Conservation (phyloP, 192 early-diverging fungal genomes). For the Gryganskiella cystojenkinii region DNA sequence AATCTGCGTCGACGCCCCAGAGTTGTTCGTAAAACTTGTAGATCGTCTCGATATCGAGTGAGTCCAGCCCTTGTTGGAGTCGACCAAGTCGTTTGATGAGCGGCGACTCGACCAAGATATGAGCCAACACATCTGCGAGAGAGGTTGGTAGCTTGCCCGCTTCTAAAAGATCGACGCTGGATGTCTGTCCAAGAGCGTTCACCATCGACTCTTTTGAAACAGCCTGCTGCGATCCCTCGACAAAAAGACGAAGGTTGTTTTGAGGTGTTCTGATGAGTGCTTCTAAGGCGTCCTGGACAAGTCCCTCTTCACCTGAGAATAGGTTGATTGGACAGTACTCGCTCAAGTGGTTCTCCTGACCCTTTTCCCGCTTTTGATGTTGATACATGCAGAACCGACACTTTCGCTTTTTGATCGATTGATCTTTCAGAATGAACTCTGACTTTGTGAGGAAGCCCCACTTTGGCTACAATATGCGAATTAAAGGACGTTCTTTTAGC, state of each 20-base stretch:
- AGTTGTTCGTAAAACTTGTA: constrained; percentile 27
- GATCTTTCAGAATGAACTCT: constrained; percentile 33
- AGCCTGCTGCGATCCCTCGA: constrained; percentile 48
- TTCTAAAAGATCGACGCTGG: no score
- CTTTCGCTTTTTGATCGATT: constrained; percentile 62
- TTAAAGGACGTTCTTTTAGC: no score
- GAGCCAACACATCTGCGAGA: constrained; percentile 44
- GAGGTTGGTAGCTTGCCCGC: background rate
- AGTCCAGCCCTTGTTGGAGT: constrained; percentile 65
- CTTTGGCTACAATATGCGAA: constrained; percentile 62
- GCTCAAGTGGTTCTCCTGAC: constrained; percentile 31
- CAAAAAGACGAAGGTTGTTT: constrained; percentile 67
- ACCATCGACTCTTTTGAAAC: background rate
- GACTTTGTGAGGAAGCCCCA: constrained; percentile 76
- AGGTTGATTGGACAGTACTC: constrained; percentile 80
- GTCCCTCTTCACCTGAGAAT: constrained; percentile 51
- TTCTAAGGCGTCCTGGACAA: constrained; percentile 53
- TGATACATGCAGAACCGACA: constrained; percentile 88
- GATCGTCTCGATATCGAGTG: constrained; percentile 67
- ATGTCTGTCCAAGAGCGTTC: no score
- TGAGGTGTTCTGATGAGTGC: constrained; percentile 55
- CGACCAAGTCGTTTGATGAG: constrained; percentile 58
- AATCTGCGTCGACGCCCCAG: background rate
- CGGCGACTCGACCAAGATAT: constrained; percentile 56
- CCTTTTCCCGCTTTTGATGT: constrained; percentile 55